Evolutionary conservation across 2,329 filamentous ascomycete species (phyloP), one percentile per base, ranked within the genome.

Genomic region (Oidium heveae): DNA sequence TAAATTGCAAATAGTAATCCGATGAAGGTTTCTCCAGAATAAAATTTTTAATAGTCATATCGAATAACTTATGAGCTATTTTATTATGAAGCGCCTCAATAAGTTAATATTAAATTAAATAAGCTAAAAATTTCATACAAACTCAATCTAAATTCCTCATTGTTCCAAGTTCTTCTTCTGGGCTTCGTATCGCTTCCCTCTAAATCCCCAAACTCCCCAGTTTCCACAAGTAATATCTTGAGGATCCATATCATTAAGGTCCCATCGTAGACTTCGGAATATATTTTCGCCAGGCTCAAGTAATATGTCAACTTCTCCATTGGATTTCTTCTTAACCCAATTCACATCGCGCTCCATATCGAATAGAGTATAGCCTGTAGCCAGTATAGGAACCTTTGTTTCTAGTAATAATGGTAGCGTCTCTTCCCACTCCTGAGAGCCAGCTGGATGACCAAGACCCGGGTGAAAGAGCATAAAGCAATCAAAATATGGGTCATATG

Each of bases 401-500:
- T 95, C 88, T 20, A 98, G 73, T 32, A 98, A 75, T 63, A 87
- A 74, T 1, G 91, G 91, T 8, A 98, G 69, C 0, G 91, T 96
- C 62, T 89, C 81, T 56, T 83, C 77, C 91, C 93, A 98, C 67
- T 98, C 91, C 63, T 94, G 85, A 54, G 84, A 85, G 64, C 83
- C 89, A 15, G 88, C 86, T 0, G 93, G 88, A 67, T 98, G 91
- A 13, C 91, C 93, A 18, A 98, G 75, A 9, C 93, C 93, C 0
- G 93, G 93, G 64, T 98, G 93, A 74, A 96, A 98, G 53, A 95
- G 76, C 63, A 98, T 80, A 65, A 98, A 94, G 68, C 85, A 91
- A 71, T 98, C 91, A 67, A 98, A 94, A 70, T 98, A 98, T 0
- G 91, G 91, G 65, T 98, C 91, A 65, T 93, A 95, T 0, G 93